A percentile compares a stretch with the other conserved stretches of the same genome.
phyloP scores from a whole-genome alignment of 2,329 filamentous ascomycete species.

The Verticillium albo-atrum region DNA sequence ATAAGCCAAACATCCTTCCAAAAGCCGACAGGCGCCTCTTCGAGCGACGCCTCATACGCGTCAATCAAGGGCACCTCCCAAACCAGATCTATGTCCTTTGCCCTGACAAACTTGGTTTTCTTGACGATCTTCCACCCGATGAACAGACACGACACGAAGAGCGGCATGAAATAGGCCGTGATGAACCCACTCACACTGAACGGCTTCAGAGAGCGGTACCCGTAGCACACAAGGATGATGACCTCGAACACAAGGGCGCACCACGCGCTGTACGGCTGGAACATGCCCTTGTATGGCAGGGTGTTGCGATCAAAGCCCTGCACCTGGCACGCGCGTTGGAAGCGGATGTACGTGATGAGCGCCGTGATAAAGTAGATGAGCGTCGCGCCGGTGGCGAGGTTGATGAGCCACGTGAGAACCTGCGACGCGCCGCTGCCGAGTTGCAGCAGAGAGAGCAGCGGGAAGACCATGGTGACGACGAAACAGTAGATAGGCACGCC shows the following conservation, averaged over 20 bases:
- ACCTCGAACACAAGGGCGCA: slow-evolving; percentile 54
- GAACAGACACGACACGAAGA: slow-evolving; percentile 53
- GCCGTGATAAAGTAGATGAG: slow-evolving; percentile 12
- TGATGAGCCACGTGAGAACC: slow-evolving; percentile 63
- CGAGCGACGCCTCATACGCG: slow-evolving; percentile 41
- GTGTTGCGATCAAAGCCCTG: slow-evolving; percentile 53
- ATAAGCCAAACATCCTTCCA: not conserved
- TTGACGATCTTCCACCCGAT: slow-evolving; percentile 58
- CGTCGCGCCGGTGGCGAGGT: slow-evolving; percentile 53
- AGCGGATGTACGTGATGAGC: slow-evolving; percentile 56
- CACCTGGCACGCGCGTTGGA: slow-evolving; percentile 49
- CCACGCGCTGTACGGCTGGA: slow-evolving; percentile 58
- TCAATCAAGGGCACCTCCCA: slow-evolving; percentile 57
- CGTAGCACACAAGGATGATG: slow-evolving; percentile 55
- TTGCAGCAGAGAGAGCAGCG: slow-evolving; percentile 11
- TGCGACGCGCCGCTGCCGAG: slow-evolving; percentile 47
- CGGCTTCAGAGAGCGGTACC: slow-evolving; percentile 59
- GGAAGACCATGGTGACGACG: slow-evolving; percentile 7
- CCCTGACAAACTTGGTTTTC: slow-evolving; percentile 48
- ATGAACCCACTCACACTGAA: slow-evolving; percentile 59
- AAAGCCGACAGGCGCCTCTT: not conserved
- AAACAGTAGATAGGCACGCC: slow-evolving; percentile 20
- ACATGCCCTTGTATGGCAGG: slow-evolving; percentile 64
- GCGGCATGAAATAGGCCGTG: slow-evolving; percentile 59
- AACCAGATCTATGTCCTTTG: slow-evolving; percentile 53